Evolutionary conservation across 345 rosid species (phyloP).

Genomic region (Mallotus nudiflorus): DNA sequence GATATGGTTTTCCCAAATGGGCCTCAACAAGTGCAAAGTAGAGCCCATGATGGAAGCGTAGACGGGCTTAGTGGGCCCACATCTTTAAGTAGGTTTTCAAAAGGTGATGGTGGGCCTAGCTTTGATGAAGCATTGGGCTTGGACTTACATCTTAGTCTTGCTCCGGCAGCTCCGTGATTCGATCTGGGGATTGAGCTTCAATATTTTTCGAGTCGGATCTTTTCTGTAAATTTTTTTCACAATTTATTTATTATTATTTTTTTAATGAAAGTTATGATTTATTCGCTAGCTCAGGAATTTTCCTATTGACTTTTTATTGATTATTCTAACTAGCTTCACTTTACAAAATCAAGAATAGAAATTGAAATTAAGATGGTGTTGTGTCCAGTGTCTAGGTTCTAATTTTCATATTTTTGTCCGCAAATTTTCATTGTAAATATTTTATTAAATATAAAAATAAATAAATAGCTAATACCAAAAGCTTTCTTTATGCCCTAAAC

Average conservation of each 20-base stretch:
- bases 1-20: constrained; percentile 24
- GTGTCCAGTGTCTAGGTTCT: no score
- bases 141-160: constrained; percentile 78
- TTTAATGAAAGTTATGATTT: constrained; percentile 5
- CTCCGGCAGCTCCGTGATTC: constrained; percentile 65
- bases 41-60: constrained; percentile 26
- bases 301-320: neutral
- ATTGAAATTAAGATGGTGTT: no score
- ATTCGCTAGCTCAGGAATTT: constrained; percentile 6
- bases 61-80: constrained; percentile 27
- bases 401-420: no score
- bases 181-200: neutral
- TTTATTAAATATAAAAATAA: no score
- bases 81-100: constrained; percentile 67
- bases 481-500: no score
- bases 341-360: no score
- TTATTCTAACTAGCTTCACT: constrained; percentile 4
- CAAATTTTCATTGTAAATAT: no score
- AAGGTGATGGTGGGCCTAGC: constrained; percentile 61
- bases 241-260: constrained; percentile 47
- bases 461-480: no score
- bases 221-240: constrained; percentile 50
- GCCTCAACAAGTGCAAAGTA: constrained; percentile 10
- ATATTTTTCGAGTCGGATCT: constrained; percentile 2
- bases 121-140: constrained; percentile 61